Evolutionary conservation across 208 protist genomes (phyloP), one percentile per base, ranked within the genome.

Genomic region (Leptomonas pyrrhocoris): DNA sequence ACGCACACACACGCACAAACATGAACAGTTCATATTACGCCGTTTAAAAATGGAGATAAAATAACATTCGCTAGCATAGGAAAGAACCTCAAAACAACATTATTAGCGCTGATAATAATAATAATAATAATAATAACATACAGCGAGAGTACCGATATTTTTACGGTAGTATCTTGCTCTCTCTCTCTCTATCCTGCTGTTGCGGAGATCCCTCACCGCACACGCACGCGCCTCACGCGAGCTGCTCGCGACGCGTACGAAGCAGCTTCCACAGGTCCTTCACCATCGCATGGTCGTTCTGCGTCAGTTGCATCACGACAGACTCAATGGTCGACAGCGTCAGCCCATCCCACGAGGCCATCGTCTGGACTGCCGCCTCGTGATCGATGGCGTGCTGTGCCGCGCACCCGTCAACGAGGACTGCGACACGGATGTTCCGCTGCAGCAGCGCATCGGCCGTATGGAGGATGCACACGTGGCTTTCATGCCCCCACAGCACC

Each of bases 401-500:
- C 8, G 83, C 89, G n/a, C 90, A 76, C 21, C 86, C 90, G 53
- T 95, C 90, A 18, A 85, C 74, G 9, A 80, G 43, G 11, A 95
- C 55, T 15, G 81, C 69, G 28, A 93, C 90, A 19, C 73, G 68
- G 54, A 91, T 91, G 40, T 83, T 77, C 45, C 75, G 59, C 43
- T 85, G 74, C 58, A 95, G 70, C 46, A 95, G 75, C 18, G 89
- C 88, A 12, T 77, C 79, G 16, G 79, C 84, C 6, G 90, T 95
- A 67, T 94, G 85, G n/a, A 92, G 55, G 5, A 95, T 75, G 62
- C 90, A 95, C 51, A 92, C 88, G 49, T 95, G 90, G 0, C 65
- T 86, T 68, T 95, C 90, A 36, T 93, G 88, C 28, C 90, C 90
- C 59, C 88, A 90, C 34, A 95, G 36, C 11, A 94, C 77, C 2